phyloP scores from a whole-genome alignment of 2,329 filamentous ascomycete species.

The Coniochaeta sp. region DNA sequence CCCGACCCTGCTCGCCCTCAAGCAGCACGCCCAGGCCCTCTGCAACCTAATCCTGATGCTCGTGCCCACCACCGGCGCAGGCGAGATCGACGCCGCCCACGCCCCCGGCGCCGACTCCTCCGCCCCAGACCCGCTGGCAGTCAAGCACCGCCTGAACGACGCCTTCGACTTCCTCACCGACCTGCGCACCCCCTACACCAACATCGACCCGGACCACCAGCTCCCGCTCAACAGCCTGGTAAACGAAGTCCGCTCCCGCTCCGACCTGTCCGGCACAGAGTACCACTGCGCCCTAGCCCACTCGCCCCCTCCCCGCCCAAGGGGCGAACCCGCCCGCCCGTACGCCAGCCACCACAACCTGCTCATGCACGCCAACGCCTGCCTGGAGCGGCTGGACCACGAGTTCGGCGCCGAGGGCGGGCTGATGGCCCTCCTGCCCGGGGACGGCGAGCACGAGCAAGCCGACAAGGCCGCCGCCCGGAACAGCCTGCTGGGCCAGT shows the following conservation, averaged over 20 bases:
- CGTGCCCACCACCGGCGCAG: slow-evolving; percentile 25
- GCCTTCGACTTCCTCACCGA: slow-evolving; percentile 52
- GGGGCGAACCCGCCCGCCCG: slow-evolving; percentile 20
- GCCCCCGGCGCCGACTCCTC: background rate
- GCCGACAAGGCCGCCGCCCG: slow-evolving; percentile 34
- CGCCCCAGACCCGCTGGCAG: background rate
- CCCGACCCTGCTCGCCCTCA: slow-evolving; percentile 49
- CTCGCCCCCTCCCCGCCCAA: slow-evolving; percentile 10
- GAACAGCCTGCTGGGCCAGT: slow-evolving; percentile 48
- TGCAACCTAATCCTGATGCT: slow-evolving; percentile 42
- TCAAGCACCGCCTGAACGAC: slow-evolving; percentile 30
- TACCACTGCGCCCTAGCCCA: slow-evolving; percentile 38
- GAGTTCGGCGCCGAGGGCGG: slow-evolving; percentile 49
- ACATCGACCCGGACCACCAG: slow-evolving; percentile 37
- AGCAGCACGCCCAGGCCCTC: slow-evolving; percentile 53
- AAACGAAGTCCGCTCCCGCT: slow-evolving; percentile 35
- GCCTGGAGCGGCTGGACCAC: slow-evolving; percentile 52
- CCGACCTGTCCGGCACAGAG: slow-evolving; percentile 30
- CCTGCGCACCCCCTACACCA: slow-evolving; percentile 38
- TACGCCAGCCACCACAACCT: slow-evolving; percentile 41
- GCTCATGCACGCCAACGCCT: slow-evolving; percentile 49
- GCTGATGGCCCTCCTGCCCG: slow-evolving; percentile 45
- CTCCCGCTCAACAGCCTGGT: slow-evolving; percentile 35
- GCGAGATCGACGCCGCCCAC: slow-evolving; percentile 18
- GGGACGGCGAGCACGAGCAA: slow-evolving; percentile 13